Base-by-base conservation (phyloP, 2,329 filamentous ascomycete genomes). In the Scedosporium apiospermum region DNA sequence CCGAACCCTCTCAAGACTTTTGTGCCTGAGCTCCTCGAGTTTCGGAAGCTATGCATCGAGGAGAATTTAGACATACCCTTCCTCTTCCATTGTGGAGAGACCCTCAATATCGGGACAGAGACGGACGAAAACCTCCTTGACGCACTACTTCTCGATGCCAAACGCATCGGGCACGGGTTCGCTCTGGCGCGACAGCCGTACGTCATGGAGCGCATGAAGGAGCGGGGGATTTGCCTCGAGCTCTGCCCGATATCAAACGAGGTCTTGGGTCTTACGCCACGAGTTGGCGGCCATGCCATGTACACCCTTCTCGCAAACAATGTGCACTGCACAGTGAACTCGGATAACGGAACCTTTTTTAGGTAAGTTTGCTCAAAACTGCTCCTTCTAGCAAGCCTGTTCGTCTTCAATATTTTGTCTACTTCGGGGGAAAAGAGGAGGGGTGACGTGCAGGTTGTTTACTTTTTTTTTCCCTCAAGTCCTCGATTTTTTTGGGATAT, bases 201-300 rank as follows among this genome's bases (percentile, higher is more conserved):
- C 44, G 75, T 91, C n/a, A 83, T 90, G 73, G 76, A 86, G 65
- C 75, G 81, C 59, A 89, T 90, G 81, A 86, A 83, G 71, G 73
- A 78, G 63, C 76, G 77, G n/a, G 77, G 79, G 9, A 82, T 91
- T 41, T 90, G 88, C 66, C 78, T 92, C n/a, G 89, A 92, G 74
- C 76, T 89, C 1, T 91, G 89, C 67, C 89, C 88, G 0, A 90
- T 91, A 59, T 91, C 88, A 0, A 92, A 91, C 69, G 89, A 92
- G 76, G 77, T 91, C 0, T 75, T 91, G 18, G 88, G 89, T 41
- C 78, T 92, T 18, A 89, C 87, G 60, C 81, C 85, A 7, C 80
- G 83, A 57, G 80, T 86, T 63, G 80, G 81, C 44, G 86, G 88
- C 12, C 89, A 91, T 68, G 75, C 86, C 16, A 83, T 88, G 70